Conservation (phyloP, 2,329 filamentous ascomycete genomes). For the Simplicillium sp. region DNA sequence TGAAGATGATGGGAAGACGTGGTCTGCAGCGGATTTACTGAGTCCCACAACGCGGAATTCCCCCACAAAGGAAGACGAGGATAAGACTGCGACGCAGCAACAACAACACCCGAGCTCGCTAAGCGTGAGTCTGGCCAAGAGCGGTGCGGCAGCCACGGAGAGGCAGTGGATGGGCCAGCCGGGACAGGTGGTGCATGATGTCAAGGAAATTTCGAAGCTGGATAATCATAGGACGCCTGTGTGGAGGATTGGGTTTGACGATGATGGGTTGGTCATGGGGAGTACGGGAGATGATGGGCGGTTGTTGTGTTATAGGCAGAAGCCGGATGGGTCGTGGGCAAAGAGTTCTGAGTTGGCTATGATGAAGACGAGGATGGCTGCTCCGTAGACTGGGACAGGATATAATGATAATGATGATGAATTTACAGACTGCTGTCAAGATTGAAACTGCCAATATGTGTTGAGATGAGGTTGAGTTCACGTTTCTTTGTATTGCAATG, state of each 20-base stretch:
- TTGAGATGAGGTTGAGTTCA: not conserved
- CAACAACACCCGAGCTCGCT: slow-evolving; percentile 34
- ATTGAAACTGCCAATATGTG: not conserved
- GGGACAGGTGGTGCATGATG: slow-evolving; percentile 56
- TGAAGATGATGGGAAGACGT: slow-evolving; percentile 37
- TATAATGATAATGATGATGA: not conserved
- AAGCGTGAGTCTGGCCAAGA: slow-evolving; percentile 43
- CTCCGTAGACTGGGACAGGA: slow-evolving; percentile 22
- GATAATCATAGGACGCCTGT: slow-evolving; percentile 61
- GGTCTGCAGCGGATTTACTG: slow-evolving; percentile 36
- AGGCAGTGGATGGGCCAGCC: slow-evolving; percentile 47
- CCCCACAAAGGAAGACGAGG: slow-evolving; percentile 19
- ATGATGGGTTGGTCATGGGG: slow-evolving; percentile 62
- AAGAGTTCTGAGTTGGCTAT: slow-evolving; percentile 52
- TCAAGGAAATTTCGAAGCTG: slow-evolving; percentile 55
- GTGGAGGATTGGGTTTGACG: slow-evolving; percentile 66
- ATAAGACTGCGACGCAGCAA: slow-evolving; percentile 16
- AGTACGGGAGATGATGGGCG: slow-evolving; percentile 70
- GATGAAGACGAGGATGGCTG: slow-evolving; percentile 44
- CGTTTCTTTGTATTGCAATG: too few relatives aligned
- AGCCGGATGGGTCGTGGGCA: slow-evolving; percentile 46
- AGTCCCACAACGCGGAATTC: slow-evolving; percentile 20
- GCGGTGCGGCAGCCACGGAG: slow-evolving; percentile 29
- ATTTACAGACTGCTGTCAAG: not conserved
- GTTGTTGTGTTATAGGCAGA: slow-evolving; percentile 52